These are phyloP conservation scores for Zychaea mexicana DNA, from an alignment of 371 early-diverging fungal species.

Conservation along the genomic window DNA sequence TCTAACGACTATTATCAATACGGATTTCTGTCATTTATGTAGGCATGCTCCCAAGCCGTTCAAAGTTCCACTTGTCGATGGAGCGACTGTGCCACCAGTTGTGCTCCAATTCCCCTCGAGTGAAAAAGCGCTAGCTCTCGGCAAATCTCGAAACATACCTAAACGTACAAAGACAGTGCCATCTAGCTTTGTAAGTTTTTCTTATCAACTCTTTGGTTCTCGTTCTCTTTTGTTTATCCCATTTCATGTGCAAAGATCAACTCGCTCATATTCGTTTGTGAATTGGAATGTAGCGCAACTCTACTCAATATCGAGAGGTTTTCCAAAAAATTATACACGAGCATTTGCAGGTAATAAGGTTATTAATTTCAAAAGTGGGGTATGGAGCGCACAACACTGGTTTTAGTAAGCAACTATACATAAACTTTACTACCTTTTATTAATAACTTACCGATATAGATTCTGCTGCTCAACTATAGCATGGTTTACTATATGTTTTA, in stretches of 20 bases:
- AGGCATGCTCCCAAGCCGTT: constrained; percentile 3
- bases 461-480: constrained; percentile 36
- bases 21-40: no score
- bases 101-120: constrained; percentile 18
- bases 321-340: constrained; percentile 56
- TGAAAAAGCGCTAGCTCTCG: constrained; percentile 9
- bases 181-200: constrained; percentile 22
- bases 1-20: not conserved
- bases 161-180: constrained; percentile 17
- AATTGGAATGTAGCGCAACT: constrained; percentile 36
- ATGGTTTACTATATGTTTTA: constrained; percentile 31
- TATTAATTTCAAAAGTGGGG: not conserved
- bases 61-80: constrained; percentile 11
- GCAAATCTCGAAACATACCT: constrained; percentile 11
- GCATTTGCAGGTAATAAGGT: constrained; percentile 58
- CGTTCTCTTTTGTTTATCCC: no score
- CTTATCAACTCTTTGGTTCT: constrained; percentile 13
- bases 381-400: no score
- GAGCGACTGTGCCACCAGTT: constrained; percentile 20
- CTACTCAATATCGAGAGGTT: constrained; percentile 45
- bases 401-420: no score
- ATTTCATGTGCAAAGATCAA: no score
- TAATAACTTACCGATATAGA: constrained; percentile 13
- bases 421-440: no score
- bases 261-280: no score